Percentiles rank a stretch among this genome's conserved stretches.
Conservation (phyloP, 2,329 filamentous ascomycete genomes). For the Aspergillus fumigatus region DNA sequence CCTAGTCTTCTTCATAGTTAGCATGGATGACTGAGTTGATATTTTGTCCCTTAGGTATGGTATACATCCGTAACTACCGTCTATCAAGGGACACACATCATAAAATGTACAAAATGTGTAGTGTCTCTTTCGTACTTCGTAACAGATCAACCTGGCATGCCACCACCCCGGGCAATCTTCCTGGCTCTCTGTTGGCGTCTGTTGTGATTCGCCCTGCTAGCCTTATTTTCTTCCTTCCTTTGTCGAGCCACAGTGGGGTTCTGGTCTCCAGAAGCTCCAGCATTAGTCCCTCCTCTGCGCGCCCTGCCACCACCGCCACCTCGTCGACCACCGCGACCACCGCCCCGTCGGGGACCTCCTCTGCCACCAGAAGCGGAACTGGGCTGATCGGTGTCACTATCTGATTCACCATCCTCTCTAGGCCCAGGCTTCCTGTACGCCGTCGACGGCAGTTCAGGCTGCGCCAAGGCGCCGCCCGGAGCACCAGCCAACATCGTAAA, state of each 20-base stretch:
- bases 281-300: conserved; percentile 48
- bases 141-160: conserved; percentile 26
- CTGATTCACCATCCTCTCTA: conserved; percentile 45
- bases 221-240: conserved; percentile 77
- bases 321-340: conserved; percentile 48
- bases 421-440: conserved; percentile 51
- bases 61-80: not conserved
- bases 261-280: conserved; percentile 60
- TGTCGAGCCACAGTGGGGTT: conserved; percentile 67
- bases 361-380: conserved; percentile 24
- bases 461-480: conserved; percentile 39
- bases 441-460: conserved; percentile 61
- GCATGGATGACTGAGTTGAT: not conserved
- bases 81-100: not conserved
- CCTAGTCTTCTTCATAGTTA: not conserved
- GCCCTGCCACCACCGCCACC: conserved; percentile 47
- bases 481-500: conserved; percentile 61
- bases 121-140: not conserved
- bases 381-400: conserved; percentile 36
- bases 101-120: not conserved
- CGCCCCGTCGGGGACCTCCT: conserved; percentile 37
- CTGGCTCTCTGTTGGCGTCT: conserved; percentile 64
- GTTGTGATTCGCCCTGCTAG: conserved; percentile 80
- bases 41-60: not conserved
- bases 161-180: conserved; percentile 57